These are phyloP conservation scores for Rubroshorea leprosula DNA, from an alignment of 345 rosid species.

Conservation along the genomic window DNA sequence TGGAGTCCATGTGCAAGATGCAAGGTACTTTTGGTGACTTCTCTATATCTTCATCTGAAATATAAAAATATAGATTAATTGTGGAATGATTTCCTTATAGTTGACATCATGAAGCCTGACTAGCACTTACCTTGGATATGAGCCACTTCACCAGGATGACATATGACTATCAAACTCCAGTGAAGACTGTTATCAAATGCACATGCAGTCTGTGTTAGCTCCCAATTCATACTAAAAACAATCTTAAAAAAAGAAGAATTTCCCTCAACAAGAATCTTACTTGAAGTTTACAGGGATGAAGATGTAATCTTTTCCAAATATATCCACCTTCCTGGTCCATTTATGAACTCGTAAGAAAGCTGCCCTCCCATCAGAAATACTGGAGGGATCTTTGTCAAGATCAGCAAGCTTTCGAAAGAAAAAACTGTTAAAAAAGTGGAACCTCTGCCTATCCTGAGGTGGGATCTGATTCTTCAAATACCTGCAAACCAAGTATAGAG, in stretches of 20 bases:
- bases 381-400: conserved; percentile 93
- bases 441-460: conserved; percentile 55
- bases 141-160: conserved; percentile 89
- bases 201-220: conserved; percentile 13
- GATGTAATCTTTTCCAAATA: conserved; percentile 87
- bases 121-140: conserved; percentile 50
- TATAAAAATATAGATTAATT: conserved; percentile 12
- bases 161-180: conserved; percentile 93
- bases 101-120: background rate
- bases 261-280: conserved; percentile 36
- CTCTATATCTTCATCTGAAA: conserved; percentile 51
- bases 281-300: conserved; percentile 92
- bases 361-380: conserved; percentile 92
- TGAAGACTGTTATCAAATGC: conserved; percentile 64
- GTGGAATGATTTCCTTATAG: conserved; percentile 5
- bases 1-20: conserved; percentile 95
- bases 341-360: conserved; percentile 92
- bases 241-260: conserved; percentile 8
- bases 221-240: background rate
- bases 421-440: conserved; percentile 94
- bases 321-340: conserved; percentile 94
- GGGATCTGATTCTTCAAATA: conserved; percentile 76
- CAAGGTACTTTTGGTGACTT: conserved; percentile 65
- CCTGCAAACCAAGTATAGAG: conserved; percentile 36
- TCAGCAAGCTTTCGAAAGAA: conserved; percentile 99